Evolutionary conservation across 257 asterid genomes (phyloP).

Genomic region (Cordia subcordata): DNA sequence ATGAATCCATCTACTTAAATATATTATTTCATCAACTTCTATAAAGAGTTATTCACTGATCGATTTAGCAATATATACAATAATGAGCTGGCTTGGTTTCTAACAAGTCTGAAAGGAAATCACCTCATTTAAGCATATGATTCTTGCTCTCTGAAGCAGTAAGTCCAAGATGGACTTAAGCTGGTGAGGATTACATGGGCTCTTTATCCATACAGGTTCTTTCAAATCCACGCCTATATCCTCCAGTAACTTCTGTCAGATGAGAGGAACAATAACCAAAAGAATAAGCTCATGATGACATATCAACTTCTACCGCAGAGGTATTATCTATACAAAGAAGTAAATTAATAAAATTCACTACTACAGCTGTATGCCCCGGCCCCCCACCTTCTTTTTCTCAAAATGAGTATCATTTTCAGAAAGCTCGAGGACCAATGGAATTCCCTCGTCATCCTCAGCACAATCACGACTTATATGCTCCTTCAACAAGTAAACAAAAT

Average conservation of each 20-base stretch:
- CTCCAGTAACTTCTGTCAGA: slow-evolving; percentile 54
- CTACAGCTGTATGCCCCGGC: background rate
- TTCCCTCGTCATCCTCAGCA: slow-evolving; percentile 30
- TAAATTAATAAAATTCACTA: background rate
- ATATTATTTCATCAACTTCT: no score
- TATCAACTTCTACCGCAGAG: background rate
- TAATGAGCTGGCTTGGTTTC: no score
- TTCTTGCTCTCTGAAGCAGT: slow-evolving; percentile 59
- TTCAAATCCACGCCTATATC: slow-evolving; percentile 28
- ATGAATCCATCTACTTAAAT: no score
- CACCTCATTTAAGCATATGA: slow-evolving; percentile 68
- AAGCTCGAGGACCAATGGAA: slow-evolving; percentile 49
- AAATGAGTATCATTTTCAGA: slow-evolving; percentile 53
- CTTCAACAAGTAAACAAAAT: slow-evolving; percentile 26
- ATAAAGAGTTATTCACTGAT: no score
- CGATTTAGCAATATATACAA: no score
- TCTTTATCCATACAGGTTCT: slow-evolving; percentile 26
- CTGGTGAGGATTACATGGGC: slow-evolving; percentile 40
- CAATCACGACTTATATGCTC: slow-evolving; percentile 12
- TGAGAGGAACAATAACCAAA: slow-evolving; percentile 3
- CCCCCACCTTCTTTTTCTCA: slow-evolving; percentile 58
- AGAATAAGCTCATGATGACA: background rate
- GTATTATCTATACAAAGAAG: no score
- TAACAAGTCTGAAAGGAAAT: background rate
- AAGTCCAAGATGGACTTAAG: slow-evolving; percentile 28